Base-by-base conservation (phyloP, 1,139 yeast species). In the Suhomyces chickasaworum region DNA sequence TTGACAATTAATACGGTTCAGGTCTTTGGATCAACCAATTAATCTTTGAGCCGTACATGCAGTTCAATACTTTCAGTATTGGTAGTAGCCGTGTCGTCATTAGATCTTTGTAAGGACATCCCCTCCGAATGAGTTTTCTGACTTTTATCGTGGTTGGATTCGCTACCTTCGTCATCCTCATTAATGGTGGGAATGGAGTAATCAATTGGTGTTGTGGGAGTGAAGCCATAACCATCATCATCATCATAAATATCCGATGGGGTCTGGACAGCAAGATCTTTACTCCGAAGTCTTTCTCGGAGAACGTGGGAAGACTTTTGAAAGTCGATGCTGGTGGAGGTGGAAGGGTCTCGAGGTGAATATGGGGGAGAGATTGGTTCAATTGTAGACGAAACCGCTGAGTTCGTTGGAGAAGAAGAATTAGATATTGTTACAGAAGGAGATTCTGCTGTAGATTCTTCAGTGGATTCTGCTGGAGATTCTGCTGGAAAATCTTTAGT, bases 151-250 rank as follows among this genome's bases (percentile, higher is more conserved):
- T 13, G 8, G 6, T 20, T 9, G 18, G 18, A n/a, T 15, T 42
- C 34, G 7, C 7, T 13, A 7, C 25, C 41, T 7, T 44, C 47
- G 4, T 37, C 47, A 20, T 41, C 50, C 8, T 46, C 46, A 6
- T 6, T 16, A 4, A 42, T 33, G n/a, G 45, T 37, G 21, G 18
- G 8, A 6, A 42, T 33, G 6, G 22, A 21, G 5, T 30, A 13
- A 2, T 10, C 29, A 17, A 7, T 18, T 8, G 37, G 17, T 4
- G 20, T 20, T 3, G 34, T 23, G 3, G 39, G 39, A 2, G 25
- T 13, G 41, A 31, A 46, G 8, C 44, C 45, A 36, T 48, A 48
- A 2, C 51, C 51, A 22, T 48, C 51, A n/a, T 48, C 51, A 30
- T 45, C 51, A 15, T 48, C 51, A 35, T 48, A 48, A 3, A 39